Evolutionary conservation across 179 eudicot genomes (phyloP), one percentile per base, ranked within the genome.

Genomic region (Gypsophila paniculata): DNA sequence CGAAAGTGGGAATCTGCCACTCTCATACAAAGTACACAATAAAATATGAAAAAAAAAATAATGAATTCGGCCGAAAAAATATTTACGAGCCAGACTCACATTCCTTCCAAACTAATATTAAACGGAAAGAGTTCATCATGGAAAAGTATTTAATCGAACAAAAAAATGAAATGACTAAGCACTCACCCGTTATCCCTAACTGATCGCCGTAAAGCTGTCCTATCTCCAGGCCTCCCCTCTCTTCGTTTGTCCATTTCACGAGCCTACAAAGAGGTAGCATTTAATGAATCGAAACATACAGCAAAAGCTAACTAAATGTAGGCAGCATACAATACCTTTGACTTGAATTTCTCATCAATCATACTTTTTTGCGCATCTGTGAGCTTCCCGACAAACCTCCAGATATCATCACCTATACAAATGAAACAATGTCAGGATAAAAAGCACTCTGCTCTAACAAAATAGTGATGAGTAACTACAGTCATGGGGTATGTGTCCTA

Each of bases 181-280:
- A 57, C 85, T 77, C 78, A 92, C 99, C 96, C 98, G 74, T 90
- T 95, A 57, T 95, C 96, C 80, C 99, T 86, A 74, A 95, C 93
- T 54, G 99, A 89, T 74, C 96, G 99, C 77, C 99, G 83, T 57
- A 87, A 63, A 54, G 85, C 85, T 78, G 89, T 90, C 83, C 96
- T 84, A 77, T 95, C 99, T 54, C 99, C 99, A 77, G 99, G 99
- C 68, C 77, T 87, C 49, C 99, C 98, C 77, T 95, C 99, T 80
- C 84, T 90, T 71, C 99, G 86, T 77, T 86, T 90, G 64, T 95
- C 99, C 98, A 95, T 95, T 54, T 95, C 99, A 52, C 96, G 91
- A 72, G 96, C 96, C 96, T 91, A 63, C 22, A 46, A 32, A 58
- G 55, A 76, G 12, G 19, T 25, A 12, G 61, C 44, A 71, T 18